Evolutionary conservation across 306 rosid species (phyloP).

Genomic region (Acmispon strigosus): DNA sequence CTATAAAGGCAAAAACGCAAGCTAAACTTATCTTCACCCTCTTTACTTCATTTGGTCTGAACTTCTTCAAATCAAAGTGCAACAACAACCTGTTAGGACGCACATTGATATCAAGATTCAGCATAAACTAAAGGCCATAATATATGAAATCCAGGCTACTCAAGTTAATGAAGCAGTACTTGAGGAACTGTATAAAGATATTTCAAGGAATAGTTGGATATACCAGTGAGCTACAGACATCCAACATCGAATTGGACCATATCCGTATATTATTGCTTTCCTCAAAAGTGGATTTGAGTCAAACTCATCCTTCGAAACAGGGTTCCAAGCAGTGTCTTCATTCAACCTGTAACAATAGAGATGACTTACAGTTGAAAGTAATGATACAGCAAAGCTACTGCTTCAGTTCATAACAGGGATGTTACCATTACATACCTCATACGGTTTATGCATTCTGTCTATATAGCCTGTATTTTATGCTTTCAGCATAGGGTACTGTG

Average conservation of each 20-base stretch:
- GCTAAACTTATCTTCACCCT: slow-evolving; percentile 92
- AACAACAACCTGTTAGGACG: slow-evolving; percentile 53
- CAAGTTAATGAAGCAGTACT: slow-evolving; percentile 9
- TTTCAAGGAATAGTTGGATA: neutral
- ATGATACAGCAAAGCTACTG: slow-evolving; percentile 7
- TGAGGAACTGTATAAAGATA: slow-evolving; percentile 8
- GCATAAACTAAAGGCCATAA: neutral
- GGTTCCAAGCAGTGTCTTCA: slow-evolving; percentile 98
- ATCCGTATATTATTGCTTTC: slow-evolving; percentile 70
- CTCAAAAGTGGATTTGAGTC: slow-evolving; percentile 59
- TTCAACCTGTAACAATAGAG: slow-evolving; percentile 46
- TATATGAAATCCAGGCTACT: slow-evolving; percentile 5
- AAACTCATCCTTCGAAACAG: slow-evolving; percentile 73
- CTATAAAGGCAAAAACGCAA: slow-evolving; percentile 84
- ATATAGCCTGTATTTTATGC: neutral
- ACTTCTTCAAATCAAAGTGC: slow-evolving; percentile 78
- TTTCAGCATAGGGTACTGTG: neutral
- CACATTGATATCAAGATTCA: neutral
- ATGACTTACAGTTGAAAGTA: slow-evolving; percentile 11
- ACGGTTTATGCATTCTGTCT: neutral
- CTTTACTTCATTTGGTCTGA: slow-evolving; percentile 76
- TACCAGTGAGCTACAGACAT: slow-evolving; percentile 97
- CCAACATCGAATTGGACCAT: slow-evolving; percentile 89
- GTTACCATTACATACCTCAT: neutral
- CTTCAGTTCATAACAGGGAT: neutral